A percentile compares a stretch with the other conserved stretches of the same genome.
These are phyloP conservation scores for Magnolia kwangsiensis DNA, from an alignment of 164 flowering plant genomes.

Conservation along the genomic window DNA sequence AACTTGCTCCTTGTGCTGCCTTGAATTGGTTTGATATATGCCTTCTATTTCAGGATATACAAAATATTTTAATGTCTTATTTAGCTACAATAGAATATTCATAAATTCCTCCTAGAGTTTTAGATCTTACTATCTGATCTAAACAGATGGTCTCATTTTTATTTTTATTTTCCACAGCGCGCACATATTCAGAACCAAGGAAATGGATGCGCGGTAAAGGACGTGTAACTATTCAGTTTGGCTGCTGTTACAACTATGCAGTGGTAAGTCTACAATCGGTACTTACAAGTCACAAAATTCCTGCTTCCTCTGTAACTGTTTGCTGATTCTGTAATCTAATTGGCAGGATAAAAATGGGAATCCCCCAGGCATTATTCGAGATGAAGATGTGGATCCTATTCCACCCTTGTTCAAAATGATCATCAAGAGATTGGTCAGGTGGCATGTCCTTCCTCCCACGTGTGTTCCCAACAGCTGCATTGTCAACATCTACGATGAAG, in stretches of 20 bases:
- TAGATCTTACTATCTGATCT: neutral
- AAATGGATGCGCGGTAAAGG: conserved; percentile 76
- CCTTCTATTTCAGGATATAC: too few relatives aligned
- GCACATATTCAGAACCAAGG: conserved; percentile 50
- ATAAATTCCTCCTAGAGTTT: neutral
- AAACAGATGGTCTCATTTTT: neutral
- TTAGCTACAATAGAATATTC: too few relatives aligned
- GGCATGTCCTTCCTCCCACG: conserved; percentile 49
- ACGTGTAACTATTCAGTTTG: conserved; percentile 58
- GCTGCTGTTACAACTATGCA: conserved; percentile 66
- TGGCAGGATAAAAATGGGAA: conserved; percentile 57
- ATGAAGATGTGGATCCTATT: conserved; percentile 61
- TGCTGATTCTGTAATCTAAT: neutral
- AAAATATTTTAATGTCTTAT: too few relatives aligned
- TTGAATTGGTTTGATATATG: too few relatives aligned
- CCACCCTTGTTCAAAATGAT: conserved; percentile 42
- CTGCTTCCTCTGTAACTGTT: neutral
- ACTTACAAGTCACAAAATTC: neutral
- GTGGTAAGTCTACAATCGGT: conserved; percentile 26
- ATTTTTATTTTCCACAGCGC: conserved; percentile 23
- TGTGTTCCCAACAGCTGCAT: conserved; percentile 58
- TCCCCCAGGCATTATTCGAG: conserved; percentile 57
- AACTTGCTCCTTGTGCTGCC: too few relatives aligned
- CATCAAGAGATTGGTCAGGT: conserved; percentile 43
- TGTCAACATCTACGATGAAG: conserved; percentile 57